These are phyloP conservation scores for Mycena epipterygia DNA, from an alignment of 768 basidiomycete species.

Conservation along the genomic window DNA sequence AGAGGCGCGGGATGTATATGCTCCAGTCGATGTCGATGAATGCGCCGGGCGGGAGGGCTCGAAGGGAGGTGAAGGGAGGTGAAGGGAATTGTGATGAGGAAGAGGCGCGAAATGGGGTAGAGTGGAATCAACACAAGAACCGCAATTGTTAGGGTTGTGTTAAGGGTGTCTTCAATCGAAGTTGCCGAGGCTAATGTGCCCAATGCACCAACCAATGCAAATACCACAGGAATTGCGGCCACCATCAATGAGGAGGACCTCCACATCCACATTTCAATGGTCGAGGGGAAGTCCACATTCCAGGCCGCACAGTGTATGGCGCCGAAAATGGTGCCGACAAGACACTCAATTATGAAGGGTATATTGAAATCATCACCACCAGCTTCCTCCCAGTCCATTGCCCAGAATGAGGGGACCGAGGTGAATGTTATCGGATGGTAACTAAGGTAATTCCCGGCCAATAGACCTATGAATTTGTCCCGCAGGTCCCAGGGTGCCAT, in stretches of 20 bases:
- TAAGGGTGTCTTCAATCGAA: too few relatives aligned
- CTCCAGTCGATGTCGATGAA: too few relatives aligned
- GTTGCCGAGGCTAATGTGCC: too few relatives aligned
- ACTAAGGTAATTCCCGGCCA: too few relatives aligned
- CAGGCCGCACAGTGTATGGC: constrained; percentile 44
- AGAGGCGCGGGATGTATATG: constrained; percentile 33
- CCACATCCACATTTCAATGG: constrained; percentile 37
- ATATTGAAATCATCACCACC: not conserved
- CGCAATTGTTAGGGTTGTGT: too few relatives aligned
- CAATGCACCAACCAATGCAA: not conserved
- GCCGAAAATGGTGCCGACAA: constrained; percentile 39
- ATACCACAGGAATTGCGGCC: constrained; percentile 6
- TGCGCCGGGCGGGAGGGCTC: too few relatives aligned
- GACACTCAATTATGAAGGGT: too few relatives aligned
- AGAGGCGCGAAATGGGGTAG: too few relatives aligned
- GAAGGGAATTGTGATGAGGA: too few relatives aligned
- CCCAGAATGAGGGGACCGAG: not conserved
- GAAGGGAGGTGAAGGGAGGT: too few relatives aligned
- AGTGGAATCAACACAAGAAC: too few relatives aligned
- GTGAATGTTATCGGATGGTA: not conserved
- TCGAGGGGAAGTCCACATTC: constrained; percentile 38
- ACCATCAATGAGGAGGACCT: constrained; percentile 29
- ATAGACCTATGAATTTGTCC: not conserved
- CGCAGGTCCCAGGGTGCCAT: not conserved
- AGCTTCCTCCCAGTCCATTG: not conserved